These are phyloP conservation scores for Hypoxylon sp. DNA, from an alignment of 2,329 filamentous ascomycete genomes.

Conservation along the genomic window DNA sequence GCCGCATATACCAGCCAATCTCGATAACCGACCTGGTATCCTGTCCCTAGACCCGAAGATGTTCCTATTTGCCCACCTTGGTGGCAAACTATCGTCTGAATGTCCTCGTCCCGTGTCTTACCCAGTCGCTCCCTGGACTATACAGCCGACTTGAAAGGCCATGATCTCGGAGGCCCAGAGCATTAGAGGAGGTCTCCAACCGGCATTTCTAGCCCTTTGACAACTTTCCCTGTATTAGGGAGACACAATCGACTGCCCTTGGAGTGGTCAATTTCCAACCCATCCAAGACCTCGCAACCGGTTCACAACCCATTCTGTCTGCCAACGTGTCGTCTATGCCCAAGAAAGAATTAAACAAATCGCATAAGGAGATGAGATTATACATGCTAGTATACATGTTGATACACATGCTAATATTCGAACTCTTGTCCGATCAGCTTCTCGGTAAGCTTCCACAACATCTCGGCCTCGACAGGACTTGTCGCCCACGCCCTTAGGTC, in stretches of 20 bases:
- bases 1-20: neutral
- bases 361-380: no score
- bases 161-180: neutral
- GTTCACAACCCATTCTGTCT: no score
- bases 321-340: no score
- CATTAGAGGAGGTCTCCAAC: neutral
- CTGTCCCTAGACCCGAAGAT: conserved; percentile 26
- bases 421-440: conserved; percentile 43
- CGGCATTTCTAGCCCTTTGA: neutral
- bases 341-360: no score
- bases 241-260: neutral
- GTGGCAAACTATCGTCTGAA: neutral
- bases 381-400: no score
- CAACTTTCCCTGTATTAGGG: neutral
- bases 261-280: neutral
- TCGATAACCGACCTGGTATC: neutral
- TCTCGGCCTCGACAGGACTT: conserved; percentile 40
- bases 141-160: neutral
- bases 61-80: neutral
- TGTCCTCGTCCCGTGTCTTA: conserved; percentile 14
- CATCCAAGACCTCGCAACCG: neutral
- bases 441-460: conserved; percentile 45
- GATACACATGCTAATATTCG: conserved; percentile 19
- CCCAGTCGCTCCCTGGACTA: neutral
- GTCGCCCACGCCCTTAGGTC: conserved; percentile 39